Percentiles rank a stretch among this genome's conserved stretches.
These are phyloP conservation scores for Penicillium brasilianum DNA, from an alignment of 2,329 filamentous ascomycete species.

Conservation along the genomic window DNA sequence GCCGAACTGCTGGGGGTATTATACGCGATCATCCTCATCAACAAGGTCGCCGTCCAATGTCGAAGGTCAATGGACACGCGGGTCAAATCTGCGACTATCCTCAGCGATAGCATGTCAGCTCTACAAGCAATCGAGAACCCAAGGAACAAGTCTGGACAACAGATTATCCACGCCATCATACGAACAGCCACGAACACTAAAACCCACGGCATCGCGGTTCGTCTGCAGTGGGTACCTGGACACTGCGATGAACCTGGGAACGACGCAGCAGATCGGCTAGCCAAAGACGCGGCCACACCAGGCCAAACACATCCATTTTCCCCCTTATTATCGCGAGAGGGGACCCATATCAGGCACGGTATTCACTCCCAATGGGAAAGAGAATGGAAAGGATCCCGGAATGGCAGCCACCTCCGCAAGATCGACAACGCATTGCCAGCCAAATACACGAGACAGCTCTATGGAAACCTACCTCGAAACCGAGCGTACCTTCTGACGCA, in stretches of 20 bases:
- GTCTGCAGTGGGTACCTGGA: conserved; percentile 22
- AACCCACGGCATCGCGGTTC: conserved; percentile 14
- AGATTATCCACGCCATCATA: conserved; percentile 27
- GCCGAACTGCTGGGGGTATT: conserved; percentile 23
- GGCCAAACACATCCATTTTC: neutral
- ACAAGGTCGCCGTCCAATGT: conserved; percentile 13
- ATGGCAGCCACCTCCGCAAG: conserved; percentile 7
- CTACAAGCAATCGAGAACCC: conserved; percentile 19
- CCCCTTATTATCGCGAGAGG: neutral
- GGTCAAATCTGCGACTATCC: neutral
- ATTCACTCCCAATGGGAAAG: conserved; percentile 11
- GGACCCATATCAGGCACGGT: neutral
- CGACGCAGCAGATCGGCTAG: neutral
- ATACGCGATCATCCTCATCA: conserved; percentile 24
- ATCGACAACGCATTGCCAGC: conserved; percentile 11
- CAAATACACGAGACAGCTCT: conserved; percentile 9
- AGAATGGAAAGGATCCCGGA: conserved; percentile 7
- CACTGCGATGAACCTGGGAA: conserved; percentile 11
- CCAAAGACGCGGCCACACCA: no score
- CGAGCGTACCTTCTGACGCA: conserved; percentile 1
- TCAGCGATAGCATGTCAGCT: neutral
- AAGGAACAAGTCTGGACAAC: conserved; percentile 29
- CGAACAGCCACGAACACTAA: conserved; percentile 21
- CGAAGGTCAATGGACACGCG: neutral
- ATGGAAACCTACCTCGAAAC: neutral